A percentile compares a stretch with the other conserved stretches of the same genome.
These are phyloP conservation scores for Ehretia macrophylla DNA, from an alignment of 257 asterid species.

Conservation along the genomic window DNA sequence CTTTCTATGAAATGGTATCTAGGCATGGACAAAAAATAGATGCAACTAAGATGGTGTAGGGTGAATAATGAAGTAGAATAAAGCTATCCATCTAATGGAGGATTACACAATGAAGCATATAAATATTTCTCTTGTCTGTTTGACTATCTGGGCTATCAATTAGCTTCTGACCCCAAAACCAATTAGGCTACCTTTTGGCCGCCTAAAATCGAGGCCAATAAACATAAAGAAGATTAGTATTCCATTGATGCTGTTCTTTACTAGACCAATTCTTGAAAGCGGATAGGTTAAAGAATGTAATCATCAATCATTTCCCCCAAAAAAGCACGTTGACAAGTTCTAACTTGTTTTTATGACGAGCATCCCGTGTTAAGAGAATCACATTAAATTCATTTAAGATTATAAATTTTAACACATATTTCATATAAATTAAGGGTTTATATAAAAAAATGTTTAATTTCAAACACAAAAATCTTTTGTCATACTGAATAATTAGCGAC, in stretches of 20 bases:
- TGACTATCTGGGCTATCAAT: constrained; percentile 3
- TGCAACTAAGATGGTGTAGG: too few relatives aligned
- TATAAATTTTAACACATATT: too few relatives aligned
- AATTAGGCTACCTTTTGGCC: background rate
- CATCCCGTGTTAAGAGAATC: too few relatives aligned
- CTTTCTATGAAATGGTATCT: too few relatives aligned
- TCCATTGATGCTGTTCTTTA: constrained; percentile 8
- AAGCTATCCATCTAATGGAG: constrained; percentile 26
- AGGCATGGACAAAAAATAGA: too few relatives aligned
- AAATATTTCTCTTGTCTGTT: background rate
- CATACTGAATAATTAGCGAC: too few relatives aligned
- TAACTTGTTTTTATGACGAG: too few relatives aligned
- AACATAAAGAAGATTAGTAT: background rate
- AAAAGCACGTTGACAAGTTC: background rate
- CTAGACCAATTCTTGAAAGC: background rate
- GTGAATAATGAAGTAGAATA: background rate
- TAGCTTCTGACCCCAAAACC: constrained; percentile 1
- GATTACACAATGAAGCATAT: constrained; percentile 1
- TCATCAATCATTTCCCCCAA: too few relatives aligned
- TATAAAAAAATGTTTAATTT: too few relatives aligned
- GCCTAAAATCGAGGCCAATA: constrained; percentile 1
- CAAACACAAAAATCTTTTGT: too few relatives aligned
- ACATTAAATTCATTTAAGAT: too few relatives aligned
- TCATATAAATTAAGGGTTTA: too few relatives aligned
- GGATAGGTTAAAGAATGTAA: background rate